Base-by-base conservation (phyloP, 306 rosid genomes). In the Dicorynia guianensis region DNA sequence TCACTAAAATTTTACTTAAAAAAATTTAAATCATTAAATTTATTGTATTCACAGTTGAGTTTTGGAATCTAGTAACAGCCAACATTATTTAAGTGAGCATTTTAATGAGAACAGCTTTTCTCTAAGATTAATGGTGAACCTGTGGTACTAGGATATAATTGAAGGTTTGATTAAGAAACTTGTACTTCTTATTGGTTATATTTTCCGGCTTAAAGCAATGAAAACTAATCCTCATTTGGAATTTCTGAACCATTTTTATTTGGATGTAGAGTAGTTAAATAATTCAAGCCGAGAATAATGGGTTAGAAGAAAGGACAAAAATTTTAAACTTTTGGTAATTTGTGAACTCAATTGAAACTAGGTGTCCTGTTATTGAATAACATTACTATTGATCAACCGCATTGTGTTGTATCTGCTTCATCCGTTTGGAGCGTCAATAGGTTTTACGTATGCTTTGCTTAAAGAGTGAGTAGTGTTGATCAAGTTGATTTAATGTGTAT, bases 361-460 rank as follows among this genome's bases (percentile, higher is more conserved):
- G 50, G 43, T 11, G 43, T 59, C 68, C 62, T 58, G 11, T 18
- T 8, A 36, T 56, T 8, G 35, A 30, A 60, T 40, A 67, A 69
- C 63, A 11, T 12, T 57, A 47, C 40, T 34, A 3, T 4, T 44
- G 13, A 20, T 5, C 69, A 65, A 19, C 46, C 63, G 14, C 18
- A 25, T 20, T 25, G 56, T 8, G 18, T 60, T 69, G 65, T 56
- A 49, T 77, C 53, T 77, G 53, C 64, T 61, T 68, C 56, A 5
- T 43, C 48, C 15, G 48, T 38, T 55, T 55, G 13, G 15, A 5
- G 49, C 48, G 40, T 17, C 34, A 17, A 9, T 68, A 38, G 63
- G 14, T 47, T 8, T n/a, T 38, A 34, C 70, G 63, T 30, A 19
- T 58, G 54, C 54, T 44, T 67, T 35, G 50, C 30, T 58, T 38